Evolutionary conservation across 108 stramenopile species (phyloP).

Genomic region (Stephanodiscus minutulus): DNA sequence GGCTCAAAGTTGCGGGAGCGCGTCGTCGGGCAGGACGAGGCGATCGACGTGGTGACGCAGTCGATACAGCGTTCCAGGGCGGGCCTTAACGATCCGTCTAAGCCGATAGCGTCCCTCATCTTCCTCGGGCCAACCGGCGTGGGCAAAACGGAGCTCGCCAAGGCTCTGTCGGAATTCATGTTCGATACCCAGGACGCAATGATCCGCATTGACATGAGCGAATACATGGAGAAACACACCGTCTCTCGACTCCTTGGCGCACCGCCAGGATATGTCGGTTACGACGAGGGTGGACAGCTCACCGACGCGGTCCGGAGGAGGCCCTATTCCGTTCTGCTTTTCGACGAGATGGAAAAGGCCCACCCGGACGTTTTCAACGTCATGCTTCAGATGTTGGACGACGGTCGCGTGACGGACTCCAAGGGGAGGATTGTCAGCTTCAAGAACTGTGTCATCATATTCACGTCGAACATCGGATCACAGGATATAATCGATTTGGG

Average conservation of each 20-base stretch:
- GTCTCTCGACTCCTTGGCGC: slow-evolving; percentile 94
- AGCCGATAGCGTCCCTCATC: slow-evolving; percentile 90
- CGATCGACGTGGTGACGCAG: slow-evolving; percentile 89
- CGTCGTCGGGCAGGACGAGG: slow-evolving; percentile 95
- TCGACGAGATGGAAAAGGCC: slow-evolving; percentile 99
- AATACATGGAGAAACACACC: slow-evolving; percentile 95
- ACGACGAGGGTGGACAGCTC: slow-evolving; percentile 98
- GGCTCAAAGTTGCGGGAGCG: slow-evolving; percentile 76
- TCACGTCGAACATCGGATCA: slow-evolving; percentile 96
- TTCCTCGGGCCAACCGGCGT: slow-evolving; percentile 94
- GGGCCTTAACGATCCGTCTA: slow-evolving; percentile 85
- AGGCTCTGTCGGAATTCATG: slow-evolving; percentile 90
- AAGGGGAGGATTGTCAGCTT: slow-evolving; percentile 97
- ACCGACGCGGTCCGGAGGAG: slow-evolving; percentile 97
- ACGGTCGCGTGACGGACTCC: slow-evolving; percentile 96
- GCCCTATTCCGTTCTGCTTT: slow-evolving; percentile 95
- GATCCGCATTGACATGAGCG: slow-evolving; percentile 97
- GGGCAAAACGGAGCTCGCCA: slow-evolving; percentile 94
- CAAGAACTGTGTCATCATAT: slow-evolving; percentile 94
- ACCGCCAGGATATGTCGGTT: slow-evolving; percentile 97
- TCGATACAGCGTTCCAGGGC: slow-evolving; percentile 91
- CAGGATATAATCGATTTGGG: slow-evolving; percentile 86
- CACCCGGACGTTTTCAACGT: slow-evolving; percentile 98
- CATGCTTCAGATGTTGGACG: slow-evolving; percentile 96
- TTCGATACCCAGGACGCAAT: slow-evolving; percentile 90